Base-by-base conservation (phyloP, 2,329 filamentous ascomycete genomes). In the Fusarium devonianum region DNA sequence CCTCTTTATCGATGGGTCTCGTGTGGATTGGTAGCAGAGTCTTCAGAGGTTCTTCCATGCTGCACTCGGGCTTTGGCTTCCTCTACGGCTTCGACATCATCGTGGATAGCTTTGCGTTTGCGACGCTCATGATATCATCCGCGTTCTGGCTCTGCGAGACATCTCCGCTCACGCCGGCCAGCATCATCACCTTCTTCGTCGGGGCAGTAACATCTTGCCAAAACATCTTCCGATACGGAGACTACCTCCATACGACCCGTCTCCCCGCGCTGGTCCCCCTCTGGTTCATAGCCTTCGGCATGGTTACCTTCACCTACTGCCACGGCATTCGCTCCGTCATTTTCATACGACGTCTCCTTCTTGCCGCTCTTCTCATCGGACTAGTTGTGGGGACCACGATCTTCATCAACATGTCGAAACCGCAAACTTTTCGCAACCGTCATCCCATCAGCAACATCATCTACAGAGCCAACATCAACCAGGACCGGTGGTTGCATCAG, bases 401-500 rank as follows among this genome's bases (percentile, higher is more conserved):
- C 12, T 73, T 70, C 51, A 69, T 72, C 6, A 40, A 67, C 11
- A 35, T 73, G 6, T 70, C 67, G 46, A 64, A 56, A 11, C 56
- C 56, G 14, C 70, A 63, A 22, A 53, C 56, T 1, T 72, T 69
- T 41, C 35, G 55, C 42, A 44, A 58, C 59, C 49, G 69, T 37
- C 80, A 84, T 42, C 78, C 80, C 0, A 64, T 84, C 23, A 72
- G 75, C 34, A 75, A 75, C 4, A 67, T 81, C 10, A 73, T 84
- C 10, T 82, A 79, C 58, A 72, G 75, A 26, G 72, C 73, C 3
- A 73, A 78, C 17, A 71, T 78, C 16, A 73, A 73, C 17, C 72
- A 77, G 6, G 75, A 79, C 55, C 73, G 77, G 7, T 84, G 80
- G 80, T 62, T 79, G 7, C 65, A 74, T 7, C 68, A 75, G 36